phyloP scores from a whole-genome alignment of 352 stramenopile genomes.

The Pythium chondricola region DNA sequence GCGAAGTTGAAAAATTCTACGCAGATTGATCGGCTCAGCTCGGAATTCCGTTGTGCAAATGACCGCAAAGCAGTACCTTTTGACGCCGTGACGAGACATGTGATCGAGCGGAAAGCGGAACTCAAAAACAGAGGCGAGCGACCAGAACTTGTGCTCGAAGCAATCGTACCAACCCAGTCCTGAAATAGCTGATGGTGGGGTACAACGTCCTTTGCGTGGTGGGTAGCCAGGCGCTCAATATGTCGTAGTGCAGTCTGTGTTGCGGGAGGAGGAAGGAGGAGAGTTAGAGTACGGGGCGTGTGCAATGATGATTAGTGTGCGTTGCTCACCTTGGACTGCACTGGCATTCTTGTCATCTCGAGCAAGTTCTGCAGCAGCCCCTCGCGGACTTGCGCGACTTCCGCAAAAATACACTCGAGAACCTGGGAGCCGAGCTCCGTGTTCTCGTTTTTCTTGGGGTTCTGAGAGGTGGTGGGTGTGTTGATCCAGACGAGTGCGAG shows the following conservation, averaged over 20 bases:
- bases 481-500: slow-evolving; percentile 61
- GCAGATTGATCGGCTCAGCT: no score
- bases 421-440: neutral
- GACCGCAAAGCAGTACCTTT: neutral
- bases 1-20: slow-evolving; percentile 73
- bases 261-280: neutral
- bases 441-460: neutral
- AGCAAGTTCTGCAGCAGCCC: slow-evolving; percentile 13
- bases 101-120: neutral
- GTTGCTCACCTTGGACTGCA: slow-evolving; percentile 4
- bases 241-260: slow-evolving; percentile 3
- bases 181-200: slow-evolving; percentile 48
- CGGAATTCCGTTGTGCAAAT: no score
- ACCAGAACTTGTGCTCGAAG: neutral
- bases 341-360: slow-evolving; percentile 1
- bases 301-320: neutral
- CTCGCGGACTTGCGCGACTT: slow-evolving; percentile 13
- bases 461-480: neutral
- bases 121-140: slow-evolving; percentile 7
- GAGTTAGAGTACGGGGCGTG: no score
- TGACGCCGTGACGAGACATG: neutral
- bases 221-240: neutral
- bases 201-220: slow-evolving; percentile 5
- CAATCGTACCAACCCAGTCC: slow-evolving; percentile 54
- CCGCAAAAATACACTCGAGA: slow-evolving; percentile 9